Percentiles rank a stretch among this genome's conserved stretches.
Evolutionary conservation across 73 alveolate genomes (phyloP).

Genomic region (Paramecium pentaurelia): DNA sequence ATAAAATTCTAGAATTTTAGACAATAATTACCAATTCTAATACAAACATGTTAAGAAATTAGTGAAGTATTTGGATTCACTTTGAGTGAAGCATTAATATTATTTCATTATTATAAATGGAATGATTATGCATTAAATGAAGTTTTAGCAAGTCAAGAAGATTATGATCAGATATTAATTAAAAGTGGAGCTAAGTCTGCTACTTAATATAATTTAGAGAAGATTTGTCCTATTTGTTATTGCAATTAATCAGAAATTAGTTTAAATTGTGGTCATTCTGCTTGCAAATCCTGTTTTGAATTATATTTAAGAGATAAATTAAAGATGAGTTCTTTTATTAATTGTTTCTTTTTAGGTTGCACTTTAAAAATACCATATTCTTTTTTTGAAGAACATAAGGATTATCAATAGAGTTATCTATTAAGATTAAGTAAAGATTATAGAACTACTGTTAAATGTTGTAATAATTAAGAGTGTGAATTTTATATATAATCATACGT

Average conservation of each 20-base stretch:
- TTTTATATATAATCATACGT: neutral
- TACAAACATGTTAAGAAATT: neutral
- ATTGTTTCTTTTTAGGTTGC: neutral
- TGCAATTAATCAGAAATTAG: neutral
- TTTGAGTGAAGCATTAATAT: neutral
- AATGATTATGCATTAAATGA: constrained; percentile 47
- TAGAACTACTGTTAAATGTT: neutral
- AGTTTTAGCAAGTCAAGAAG: neutral
- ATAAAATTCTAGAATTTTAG: constrained; percentile 8
- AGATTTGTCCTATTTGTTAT: neutral
- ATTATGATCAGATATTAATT: neutral
- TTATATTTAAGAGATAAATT: neutral
- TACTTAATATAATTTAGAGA: neutral
- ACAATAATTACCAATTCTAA: neutral
- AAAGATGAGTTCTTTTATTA: neutral
- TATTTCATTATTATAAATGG: constrained; percentile 2
- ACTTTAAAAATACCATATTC: neutral
- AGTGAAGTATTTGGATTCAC: neutral
- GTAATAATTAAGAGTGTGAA: neutral
- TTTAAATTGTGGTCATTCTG: neutral
- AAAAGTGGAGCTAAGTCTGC: neutral
- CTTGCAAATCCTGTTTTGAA: neutral
- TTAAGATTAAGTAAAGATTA: neutral
- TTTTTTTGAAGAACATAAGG: neutral
- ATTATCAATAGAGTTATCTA: neutral